Percentiles rank a stretch among this genome's conserved stretches.
Conservation (phyloP, 164 flowering plant genomes). For the Vitis riparia region DNA sequence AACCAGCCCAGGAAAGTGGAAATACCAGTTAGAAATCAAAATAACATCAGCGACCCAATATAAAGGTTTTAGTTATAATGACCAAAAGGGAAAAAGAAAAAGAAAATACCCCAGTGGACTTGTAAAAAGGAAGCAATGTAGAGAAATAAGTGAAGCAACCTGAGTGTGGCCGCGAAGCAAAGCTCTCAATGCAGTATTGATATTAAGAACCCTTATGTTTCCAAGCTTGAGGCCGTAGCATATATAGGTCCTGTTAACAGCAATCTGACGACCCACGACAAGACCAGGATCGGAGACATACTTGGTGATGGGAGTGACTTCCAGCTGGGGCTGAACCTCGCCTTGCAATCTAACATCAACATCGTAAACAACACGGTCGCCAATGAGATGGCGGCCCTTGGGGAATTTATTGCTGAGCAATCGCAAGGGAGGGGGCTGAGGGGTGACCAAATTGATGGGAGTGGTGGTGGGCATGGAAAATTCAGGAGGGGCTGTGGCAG, state of each 20-base stretch:
- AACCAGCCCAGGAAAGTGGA: too few species aligned
- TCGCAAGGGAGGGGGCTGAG: conserved; percentile 33
- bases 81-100: not conserved
- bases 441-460: conserved; percentile 21
- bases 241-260: conserved; percentile 78
- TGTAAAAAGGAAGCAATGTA: not conserved
- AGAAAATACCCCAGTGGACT: not conserved
- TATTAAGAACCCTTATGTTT: conserved; percentile 73
- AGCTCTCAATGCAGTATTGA: conserved; percentile 78
- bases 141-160: conserved; percentile 34
- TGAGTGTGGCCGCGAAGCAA: conserved; percentile 74
- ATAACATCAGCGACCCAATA: not conserved
- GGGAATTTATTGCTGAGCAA: conserved; percentile 68
- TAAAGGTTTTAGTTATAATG: not conserved
- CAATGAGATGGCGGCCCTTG: conserved; percentile 66
- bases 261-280: conserved; percentile 81
- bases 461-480: conserved; percentile 26
- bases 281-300: conserved; percentile 78
- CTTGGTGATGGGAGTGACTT: conserved; percentile 91
- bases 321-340: conserved; percentile 88
- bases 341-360: conserved; percentile 63
- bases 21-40: not conserved
- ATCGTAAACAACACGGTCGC: conserved; percentile 65
- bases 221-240: conserved; percentile 89
- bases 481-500: conserved; percentile 31